Evolutionary conservation across 2,329 filamentous ascomycete species (phyloP), one percentile per base, ranked within the genome.

Genomic region (Aspergillus terreus): DNA sequence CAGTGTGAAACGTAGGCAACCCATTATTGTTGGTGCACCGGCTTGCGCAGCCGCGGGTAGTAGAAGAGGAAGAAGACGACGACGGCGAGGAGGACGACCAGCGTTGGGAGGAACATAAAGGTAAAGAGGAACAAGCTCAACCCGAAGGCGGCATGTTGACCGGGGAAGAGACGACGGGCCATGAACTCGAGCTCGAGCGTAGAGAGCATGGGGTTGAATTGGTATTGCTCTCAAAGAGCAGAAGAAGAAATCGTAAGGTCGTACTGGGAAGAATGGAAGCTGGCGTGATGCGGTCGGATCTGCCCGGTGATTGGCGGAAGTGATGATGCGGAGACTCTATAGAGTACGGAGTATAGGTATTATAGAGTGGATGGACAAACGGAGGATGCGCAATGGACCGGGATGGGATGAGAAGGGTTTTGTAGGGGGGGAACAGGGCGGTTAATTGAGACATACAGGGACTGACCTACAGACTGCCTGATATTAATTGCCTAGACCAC

Each of bases 71-170:
- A 67, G 46, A 69, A 67, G 15, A 63, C 49, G 2, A 70, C 50
- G 9, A 70, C 67, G 1, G 63, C 66, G 15, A 67, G 44, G 2
- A 70, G 53, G 7, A 69, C 55, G 6, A 70, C 49, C 23, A 70
- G 56, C 1, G 67, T 70, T 4, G 67, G 67, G 4, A 70, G 47
- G n/a, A 69, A 64, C 61, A 67, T 66, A 40, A 69, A 70, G 11
- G 60, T 62, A 23, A 70, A 70, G 12, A 70, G 58, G 17, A 70
- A 55, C 1, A 67, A 11, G 25, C 66, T 69, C 33, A 70, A 40
- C 14, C 66, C 66, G 23, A 69, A 54, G 32, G 64, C 63, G 38
- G 61, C 32, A 44, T 58, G 59, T 27, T 66, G 64, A 17, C 59
- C 60, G 36, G 53, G 61, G 33, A 66, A 56, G 19, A 67, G 50